Evolutionary conservation across 2,329 filamentous ascomycete genomes (phyloP), one percentile per base, ranked within the genome.

Genomic region (Calonectria hongkongensis): DNA sequence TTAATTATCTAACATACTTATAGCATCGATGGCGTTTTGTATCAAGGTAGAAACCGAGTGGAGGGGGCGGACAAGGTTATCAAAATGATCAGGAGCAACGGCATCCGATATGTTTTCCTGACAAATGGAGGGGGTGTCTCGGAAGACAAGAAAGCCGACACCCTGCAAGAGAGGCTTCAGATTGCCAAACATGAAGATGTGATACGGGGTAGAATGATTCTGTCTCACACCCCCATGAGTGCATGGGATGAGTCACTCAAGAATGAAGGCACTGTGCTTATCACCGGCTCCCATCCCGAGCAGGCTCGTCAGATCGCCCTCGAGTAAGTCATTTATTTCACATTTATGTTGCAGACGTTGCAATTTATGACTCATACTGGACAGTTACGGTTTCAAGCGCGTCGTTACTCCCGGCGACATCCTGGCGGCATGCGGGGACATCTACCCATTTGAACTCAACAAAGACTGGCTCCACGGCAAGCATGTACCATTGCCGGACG

Each of bases 91-190:
- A 92, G 95, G 78, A 85, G 89, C 58, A 89, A 95, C 80, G 88
- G 90, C 58, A 95, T 98, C 56, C 96, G 96, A 15, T 98, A 98
- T 85, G 96, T 99, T 79, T 91, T 99, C 41, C 89, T 99, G 74
- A 99, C 97, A 72, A 99, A 99, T 84, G 97, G 97, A 78, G 97
- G 97, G 50, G 97, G 97, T 71, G 95, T 94, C 81, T 91, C 92
- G 74, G 96, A 98, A 84, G 75, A 80, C 21, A 81, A 79, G 50
- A 85, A 85, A 70, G 82, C 76, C 13, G 79, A 79, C 1, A 84
- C 84, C 4, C 70, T 85, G 41, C 78, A 79, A 33, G 79, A 83
- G 68, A 78, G 83, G 5, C 79, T 85, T 2, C 76, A 80, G 4
- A 72, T 85, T 2, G 71, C 75, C 8, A 75, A 79, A n/a, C 75